Conservation (phyloP, 495 filamentous ascomycete genomes). For the Aspergillus sclerotioniger region DNA sequence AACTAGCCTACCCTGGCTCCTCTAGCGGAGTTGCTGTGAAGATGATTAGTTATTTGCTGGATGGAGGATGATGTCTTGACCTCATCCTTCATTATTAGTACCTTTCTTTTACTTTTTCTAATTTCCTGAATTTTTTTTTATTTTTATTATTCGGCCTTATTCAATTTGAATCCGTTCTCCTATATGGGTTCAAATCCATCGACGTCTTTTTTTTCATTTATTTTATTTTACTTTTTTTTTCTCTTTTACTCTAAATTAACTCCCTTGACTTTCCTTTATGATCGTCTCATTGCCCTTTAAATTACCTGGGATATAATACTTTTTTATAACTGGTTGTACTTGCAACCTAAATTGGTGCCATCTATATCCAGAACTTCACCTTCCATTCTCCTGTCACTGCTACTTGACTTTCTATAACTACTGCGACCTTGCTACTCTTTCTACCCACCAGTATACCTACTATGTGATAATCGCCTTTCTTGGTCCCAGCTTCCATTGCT, state of each 20-base stretch:
- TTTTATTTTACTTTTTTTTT: constrained; percentile 16
- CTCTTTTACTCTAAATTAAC: constrained; percentile 15
- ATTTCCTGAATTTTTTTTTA: constrained; percentile 14
- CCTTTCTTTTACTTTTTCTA: constrained; percentile 20
- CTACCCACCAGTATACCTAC: constrained; percentile 6
- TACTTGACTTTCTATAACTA: constrained; percentile 12
- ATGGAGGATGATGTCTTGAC: constrained; percentile 46
- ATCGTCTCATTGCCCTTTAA: constrained; percentile 22
- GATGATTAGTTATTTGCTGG: constrained; percentile 28
- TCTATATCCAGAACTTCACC: constrained; percentile 16
- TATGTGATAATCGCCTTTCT: constrained; percentile 19
- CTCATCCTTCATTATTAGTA: constrained; percentile 32
- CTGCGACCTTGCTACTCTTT: constrained; percentile 1
- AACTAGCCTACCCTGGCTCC: constrained; percentile 34
- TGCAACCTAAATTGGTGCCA: constrained; percentile 18
- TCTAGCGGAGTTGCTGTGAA: constrained; percentile 32
- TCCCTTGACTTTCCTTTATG: constrained; percentile 18
- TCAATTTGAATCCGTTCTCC: constrained; percentile 16
- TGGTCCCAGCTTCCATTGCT: constrained; percentile 19
- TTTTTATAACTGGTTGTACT: constrained; percentile 26
- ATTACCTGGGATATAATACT: constrained; percentile 14
- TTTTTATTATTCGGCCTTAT: constrained; percentile 15
- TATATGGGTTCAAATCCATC: constrained; percentile 7
- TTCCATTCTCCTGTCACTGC: constrained; percentile 22
- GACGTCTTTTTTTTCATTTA: constrained; percentile 11